These are phyloP conservation scores for Debaryomyces hansenii DNA, from an alignment of 805 yeast genomes.

Conservation along the genomic window DNA sequence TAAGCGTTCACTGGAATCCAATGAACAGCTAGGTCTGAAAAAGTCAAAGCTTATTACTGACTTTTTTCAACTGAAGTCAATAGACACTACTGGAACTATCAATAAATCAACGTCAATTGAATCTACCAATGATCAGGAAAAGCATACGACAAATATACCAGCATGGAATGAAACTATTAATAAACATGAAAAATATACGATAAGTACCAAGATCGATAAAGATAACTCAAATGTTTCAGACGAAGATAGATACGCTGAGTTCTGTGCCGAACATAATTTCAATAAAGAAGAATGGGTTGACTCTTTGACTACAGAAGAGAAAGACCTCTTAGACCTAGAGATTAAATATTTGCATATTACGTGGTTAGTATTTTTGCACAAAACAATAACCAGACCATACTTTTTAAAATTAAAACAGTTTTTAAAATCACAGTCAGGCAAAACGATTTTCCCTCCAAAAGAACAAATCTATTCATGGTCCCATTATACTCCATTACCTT, in stretches of 20 bases:
- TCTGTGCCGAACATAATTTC: constrained; percentile 30
- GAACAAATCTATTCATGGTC: constrained; percentile 90
- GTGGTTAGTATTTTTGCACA: constrained; percentile 72
- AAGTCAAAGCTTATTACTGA: constrained; percentile 17
- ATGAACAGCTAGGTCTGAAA: not conserved
- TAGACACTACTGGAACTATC: not conserved
- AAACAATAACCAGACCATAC: constrained; percentile 81
- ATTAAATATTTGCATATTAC: constrained; percentile 66
- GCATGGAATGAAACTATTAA: not conserved
- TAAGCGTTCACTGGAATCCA: not conserved
- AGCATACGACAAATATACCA: not conserved
- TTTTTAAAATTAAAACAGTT: constrained; percentile 72
- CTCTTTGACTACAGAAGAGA: constrained; percentile 47
- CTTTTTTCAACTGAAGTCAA: constrained; percentile 12
- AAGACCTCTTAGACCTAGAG: constrained; percentile 60
- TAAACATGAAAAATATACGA: not conserved
- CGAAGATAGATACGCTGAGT: constrained; percentile 11
- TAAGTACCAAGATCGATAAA: not conserved
- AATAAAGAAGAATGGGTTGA: constrained; percentile 54
- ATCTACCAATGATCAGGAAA: not conserved
- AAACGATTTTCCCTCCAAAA: constrained; percentile 76
- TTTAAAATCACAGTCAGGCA: constrained; percentile 45
- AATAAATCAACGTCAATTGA: not conserved
- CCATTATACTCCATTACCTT: constrained; percentile 71
- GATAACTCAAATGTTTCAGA: not conserved